Conservation (phyloP, 352 stramenopile genomes). For the Phytophthora cactorum region DNA sequence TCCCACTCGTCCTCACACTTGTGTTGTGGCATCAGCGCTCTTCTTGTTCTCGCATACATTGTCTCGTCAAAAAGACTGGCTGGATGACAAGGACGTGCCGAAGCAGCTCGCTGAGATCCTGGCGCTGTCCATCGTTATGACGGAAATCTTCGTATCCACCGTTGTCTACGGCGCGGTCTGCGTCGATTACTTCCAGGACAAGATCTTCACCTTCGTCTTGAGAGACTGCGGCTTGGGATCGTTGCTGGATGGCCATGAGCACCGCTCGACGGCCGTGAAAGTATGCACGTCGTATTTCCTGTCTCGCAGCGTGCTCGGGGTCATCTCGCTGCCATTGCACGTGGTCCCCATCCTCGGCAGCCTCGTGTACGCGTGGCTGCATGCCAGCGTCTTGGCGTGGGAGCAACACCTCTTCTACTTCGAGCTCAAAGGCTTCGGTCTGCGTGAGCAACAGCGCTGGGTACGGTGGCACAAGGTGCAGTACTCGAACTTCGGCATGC, state of each 20-base stretch:
- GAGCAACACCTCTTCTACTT: conserved; percentile 63
- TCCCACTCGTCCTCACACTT: conserved; percentile 50
- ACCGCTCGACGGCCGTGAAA: conserved; percentile 32
- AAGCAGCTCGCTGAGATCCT: conserved; percentile 46
- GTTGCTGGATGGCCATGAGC: conserved; percentile 28
- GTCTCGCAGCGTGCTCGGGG: conserved; percentile 37
- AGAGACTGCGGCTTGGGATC: conserved; percentile 34
- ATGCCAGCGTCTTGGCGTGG: conserved; percentile 52
- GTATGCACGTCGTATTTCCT: conserved; percentile 47
- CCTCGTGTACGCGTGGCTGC: conserved; percentile 54
- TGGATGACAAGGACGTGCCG: conserved; percentile 41
- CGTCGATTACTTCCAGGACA: conserved; percentile 49
- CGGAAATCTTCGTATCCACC: conserved; percentile 55
- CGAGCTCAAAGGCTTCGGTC: conserved; percentile 45
- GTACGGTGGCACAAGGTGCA: conserved; percentile 37
- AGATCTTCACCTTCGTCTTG: conserved; percentile 55
- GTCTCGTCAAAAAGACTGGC: conserved; percentile 38
- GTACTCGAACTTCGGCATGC: conserved; percentile 55
- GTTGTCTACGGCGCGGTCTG: conserved; percentile 49
- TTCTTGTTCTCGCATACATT: conserved; percentile 45
- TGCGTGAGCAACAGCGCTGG: conserved; percentile 48
- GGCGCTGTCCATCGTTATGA: conserved; percentile 47
- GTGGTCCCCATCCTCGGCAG: conserved; percentile 55
- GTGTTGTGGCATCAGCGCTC: conserved; percentile 40
- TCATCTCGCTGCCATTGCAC: conserved; percentile 53